Base-by-base conservation (phyloP, 129 eudicot species). In the Oenanthe sinensis region DNA sequence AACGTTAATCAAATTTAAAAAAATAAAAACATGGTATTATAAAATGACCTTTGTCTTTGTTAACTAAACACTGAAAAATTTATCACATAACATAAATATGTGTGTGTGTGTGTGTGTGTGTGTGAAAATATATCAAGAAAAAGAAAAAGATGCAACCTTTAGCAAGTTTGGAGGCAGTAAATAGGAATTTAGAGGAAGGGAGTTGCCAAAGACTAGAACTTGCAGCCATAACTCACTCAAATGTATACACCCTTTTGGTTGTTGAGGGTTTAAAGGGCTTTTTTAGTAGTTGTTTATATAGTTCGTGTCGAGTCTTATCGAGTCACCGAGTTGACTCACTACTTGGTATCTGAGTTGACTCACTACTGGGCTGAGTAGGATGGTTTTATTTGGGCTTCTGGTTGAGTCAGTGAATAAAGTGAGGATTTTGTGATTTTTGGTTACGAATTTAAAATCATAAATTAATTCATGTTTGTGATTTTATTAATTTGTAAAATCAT, bases 191-290 rank as follows among this genome's bases (percentile, higher is more conserved):
- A 67, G 72, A 30, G 72, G 72, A 67, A 15, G 39, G 72, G 13
- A 67, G 72, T 33, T 67, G 72, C 72, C 72, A 67, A 67, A 67
- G 72, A 67, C 72, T 14, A 0, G 72, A 67, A 15, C 22, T 67
- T 67, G 72, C 72, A 11, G 72, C 72, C 72, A 67, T 67, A 19
- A 3, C 65, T 9, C 12, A 8, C 33, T 24, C 33, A 60, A 60
- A n/a, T 24, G 36, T 13, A 15, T 24, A 1, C 3, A 24, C 14
- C 68, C 16, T n/a, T 58, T 20, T 58, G 22, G 30, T n/a, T 58
- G 5, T n/a, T 0, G 12, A 24, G 68, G 68, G 68, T 60, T 58
- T 60, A n/a, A 60, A n/a, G 62, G 62, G 24, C 3, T 20, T 26
- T 50, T 39, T 39, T 3, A 52, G 24, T 4, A 48, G 54, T 48